Evolutionary conservation across 2,329 filamentous ascomycete genomes (phyloP).

Genomic region (Colletotrichum higginsianum): DNA sequence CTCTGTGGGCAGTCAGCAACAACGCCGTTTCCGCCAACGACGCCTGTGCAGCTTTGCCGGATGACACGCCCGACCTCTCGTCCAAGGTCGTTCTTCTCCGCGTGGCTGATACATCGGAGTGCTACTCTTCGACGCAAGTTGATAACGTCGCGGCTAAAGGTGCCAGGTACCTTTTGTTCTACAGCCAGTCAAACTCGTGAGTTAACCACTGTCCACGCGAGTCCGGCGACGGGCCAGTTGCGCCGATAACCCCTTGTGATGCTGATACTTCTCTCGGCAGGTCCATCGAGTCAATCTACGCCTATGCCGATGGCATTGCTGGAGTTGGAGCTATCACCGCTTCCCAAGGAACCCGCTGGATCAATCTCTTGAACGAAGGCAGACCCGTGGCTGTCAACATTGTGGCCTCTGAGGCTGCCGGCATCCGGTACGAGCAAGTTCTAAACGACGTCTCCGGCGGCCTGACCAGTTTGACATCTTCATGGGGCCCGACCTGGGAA

Average conservation of each 20-base stretch:
- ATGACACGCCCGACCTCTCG: constrained; percentile 54
- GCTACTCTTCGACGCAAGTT: constrained; percentile 54
- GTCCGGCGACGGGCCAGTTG: not conserved
- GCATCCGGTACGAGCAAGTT: constrained; percentile 4
- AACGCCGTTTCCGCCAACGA: constrained; percentile 42
- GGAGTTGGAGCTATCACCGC: constrained; percentile 8
- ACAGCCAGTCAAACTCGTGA: constrained; percentile 6
- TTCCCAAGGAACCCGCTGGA: constrained; percentile 11
- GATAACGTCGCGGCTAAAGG: constrained; percentile 57
- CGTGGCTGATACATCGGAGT: constrained; percentile 48
- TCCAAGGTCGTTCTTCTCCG: constrained; percentile 58
- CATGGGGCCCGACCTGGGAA: constrained; percentile 43
- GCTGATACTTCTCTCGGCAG: not conserved
- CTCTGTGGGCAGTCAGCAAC: constrained; percentile 29
- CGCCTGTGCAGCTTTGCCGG: constrained; percentile 47
- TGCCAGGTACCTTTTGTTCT: constrained; percentile 51
- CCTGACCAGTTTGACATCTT: constrained; percentile 26
- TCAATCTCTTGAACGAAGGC: constrained; percentile 3
- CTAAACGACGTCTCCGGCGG: constrained; percentile 5
- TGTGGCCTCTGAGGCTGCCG: not conserved
- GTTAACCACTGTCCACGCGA: not conserved
- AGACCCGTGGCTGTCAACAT: constrained; percentile 53
- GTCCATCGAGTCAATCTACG: constrained; percentile 2
- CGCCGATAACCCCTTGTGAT: not conserved
- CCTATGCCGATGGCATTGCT: constrained; percentile 4